Conservation (phyloP, 768 basidiomycete genomes). For the Sutorius australiensis region DNA sequence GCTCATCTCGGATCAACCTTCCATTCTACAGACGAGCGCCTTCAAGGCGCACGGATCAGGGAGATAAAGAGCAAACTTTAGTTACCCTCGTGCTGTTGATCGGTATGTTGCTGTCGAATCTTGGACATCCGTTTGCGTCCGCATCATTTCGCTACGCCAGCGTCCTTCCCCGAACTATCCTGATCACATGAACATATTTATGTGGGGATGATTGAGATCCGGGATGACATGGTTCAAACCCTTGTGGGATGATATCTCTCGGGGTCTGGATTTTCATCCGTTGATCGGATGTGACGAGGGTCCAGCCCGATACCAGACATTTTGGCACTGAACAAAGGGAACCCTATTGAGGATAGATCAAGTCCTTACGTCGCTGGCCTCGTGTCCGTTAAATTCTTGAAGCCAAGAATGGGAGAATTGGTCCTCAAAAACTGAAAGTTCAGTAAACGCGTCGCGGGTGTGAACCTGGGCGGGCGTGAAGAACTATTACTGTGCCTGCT, state of each 20-base stretch:
- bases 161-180: neutral
- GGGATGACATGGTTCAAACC: neutral
- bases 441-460: constrained; percentile 12
- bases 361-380: neutral
- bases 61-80: constrained; percentile 39
- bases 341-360: constrained; percentile 8
- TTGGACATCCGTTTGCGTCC: neutral
- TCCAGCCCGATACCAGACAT: neutral
- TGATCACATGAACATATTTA: neutral
- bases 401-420: neutral
- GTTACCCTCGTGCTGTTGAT: neutral
- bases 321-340: constrained; percentile 15
- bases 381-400: constrained; percentile 12
- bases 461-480: neutral
- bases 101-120: neutral
- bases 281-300: constrained; percentile 5
- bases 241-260: neutral
- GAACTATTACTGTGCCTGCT: neutral
- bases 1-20: neutral
- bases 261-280: neutral
- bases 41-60: constrained; percentile 41
- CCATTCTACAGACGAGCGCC: constrained; percentile 37
- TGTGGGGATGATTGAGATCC: neutral
- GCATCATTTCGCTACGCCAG: neutral
- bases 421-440: neutral